Percentiles rank a stretch among this genome's conserved stretches.
Evolutionary conservation across 768 basidiomycete species (phyloP).

Genomic region (Porphyrellus cyaneotinctus): DNA sequence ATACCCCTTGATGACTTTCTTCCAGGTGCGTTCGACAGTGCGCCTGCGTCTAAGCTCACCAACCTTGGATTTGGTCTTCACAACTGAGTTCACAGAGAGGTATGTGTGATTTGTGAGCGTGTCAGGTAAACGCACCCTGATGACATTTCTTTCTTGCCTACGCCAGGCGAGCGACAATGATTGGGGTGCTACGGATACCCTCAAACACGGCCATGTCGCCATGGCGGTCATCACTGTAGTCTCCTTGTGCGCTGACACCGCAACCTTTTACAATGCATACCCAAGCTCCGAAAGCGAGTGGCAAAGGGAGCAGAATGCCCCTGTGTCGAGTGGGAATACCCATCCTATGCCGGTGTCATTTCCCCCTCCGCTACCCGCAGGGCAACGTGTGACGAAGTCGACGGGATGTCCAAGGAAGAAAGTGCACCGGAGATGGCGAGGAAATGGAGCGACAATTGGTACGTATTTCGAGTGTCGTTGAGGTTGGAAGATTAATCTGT

Average conservation of each 20-base stretch:
- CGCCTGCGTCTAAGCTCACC: constrained; percentile 27
- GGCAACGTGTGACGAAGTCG: constrained; percentile 22
- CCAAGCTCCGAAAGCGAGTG: constrained; percentile 5
- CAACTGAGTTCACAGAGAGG: not conserved
- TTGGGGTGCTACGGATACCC: constrained; percentile 20
- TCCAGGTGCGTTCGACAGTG: constrained; percentile 74
- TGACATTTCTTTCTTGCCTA: no score
- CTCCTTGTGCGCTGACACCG: constrained; percentile 16
- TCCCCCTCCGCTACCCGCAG: constrained; percentile 8
- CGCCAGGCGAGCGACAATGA: constrained; percentile 12
- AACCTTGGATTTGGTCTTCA: constrained; percentile 27
- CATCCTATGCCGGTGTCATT: constrained; percentile 27
- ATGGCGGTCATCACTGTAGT: constrained; percentile 19
- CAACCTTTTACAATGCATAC: constrained; percentile 12
- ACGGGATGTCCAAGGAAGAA: constrained; percentile 78
- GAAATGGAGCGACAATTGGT: constrained; percentile 90
- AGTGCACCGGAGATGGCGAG: constrained; percentile 91
- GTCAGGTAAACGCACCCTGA: no score
- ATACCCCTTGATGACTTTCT: not conserved
- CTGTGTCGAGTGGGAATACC: constrained; percentile 9
- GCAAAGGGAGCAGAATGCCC: constrained; percentile 6
- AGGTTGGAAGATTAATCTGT: not conserved
- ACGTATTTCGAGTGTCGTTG: no score
- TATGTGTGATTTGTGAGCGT: no score
- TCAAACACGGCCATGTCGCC: constrained; percentile 3